Conservation (phyloP, 2,329 filamentous ascomycete species). For the Fusarium sambucinum region DNA sequence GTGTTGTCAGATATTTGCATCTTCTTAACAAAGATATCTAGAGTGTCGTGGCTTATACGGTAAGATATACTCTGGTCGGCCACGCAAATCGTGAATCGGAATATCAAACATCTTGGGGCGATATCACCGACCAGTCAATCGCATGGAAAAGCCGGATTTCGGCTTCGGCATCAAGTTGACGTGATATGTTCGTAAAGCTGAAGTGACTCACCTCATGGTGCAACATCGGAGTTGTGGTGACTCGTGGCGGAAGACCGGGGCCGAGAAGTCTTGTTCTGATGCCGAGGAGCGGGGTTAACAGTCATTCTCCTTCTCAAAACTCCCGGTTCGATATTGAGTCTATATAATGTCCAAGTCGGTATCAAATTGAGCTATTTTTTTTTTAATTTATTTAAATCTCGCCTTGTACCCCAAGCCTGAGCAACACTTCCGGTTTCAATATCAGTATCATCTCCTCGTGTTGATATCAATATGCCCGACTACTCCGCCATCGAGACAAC, state of each 20-base stretch:
- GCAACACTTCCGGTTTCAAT: accelerated
- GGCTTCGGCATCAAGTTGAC: background rate
- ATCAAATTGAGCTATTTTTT: background rate
- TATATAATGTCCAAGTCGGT: conserved; percentile 1
- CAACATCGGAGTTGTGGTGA: background rate
- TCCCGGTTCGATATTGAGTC: conserved; percentile 2
- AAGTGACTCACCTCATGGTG: background rate
- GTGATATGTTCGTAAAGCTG: background rate
- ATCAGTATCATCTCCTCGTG: background rate
- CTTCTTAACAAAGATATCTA: no score
- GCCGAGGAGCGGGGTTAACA: conserved; percentile 31
- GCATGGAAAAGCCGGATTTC: background rate
- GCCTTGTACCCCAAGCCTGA: accelerated
- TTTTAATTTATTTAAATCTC: background rate
- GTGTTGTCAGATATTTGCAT: background rate
- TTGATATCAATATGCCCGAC: conserved; percentile 27
- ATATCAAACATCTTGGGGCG: background rate
- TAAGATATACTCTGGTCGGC: background rate
- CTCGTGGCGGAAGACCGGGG: background rate
- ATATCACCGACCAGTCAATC: background rate
- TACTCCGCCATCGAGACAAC: conserved; percentile 46
- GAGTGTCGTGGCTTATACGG: no score
- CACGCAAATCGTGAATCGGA: background rate
- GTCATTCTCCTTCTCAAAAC: background rate
- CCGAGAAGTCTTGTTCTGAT: background rate